Percentiles rank a stretch among this genome's conserved stretches.
Conservation (phyloP, 2,329 filamentous ascomycete species). For the Stylonectria norvegica region DNA sequence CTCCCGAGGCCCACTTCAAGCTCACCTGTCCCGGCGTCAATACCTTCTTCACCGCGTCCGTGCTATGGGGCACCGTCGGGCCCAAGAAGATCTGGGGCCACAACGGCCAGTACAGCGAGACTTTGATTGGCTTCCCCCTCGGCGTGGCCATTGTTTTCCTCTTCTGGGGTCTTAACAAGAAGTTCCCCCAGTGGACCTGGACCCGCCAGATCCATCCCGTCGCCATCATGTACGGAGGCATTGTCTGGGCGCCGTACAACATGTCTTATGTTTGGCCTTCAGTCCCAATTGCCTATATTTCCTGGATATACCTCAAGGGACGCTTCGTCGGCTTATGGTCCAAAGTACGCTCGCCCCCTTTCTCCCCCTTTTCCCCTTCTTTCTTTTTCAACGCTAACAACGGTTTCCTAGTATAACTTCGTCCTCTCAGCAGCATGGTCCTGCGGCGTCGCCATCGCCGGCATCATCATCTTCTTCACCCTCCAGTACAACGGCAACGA, state of each 20-base stretch:
- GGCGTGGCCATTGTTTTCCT: conserved; percentile 44
- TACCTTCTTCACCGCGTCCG: conserved; percentile 54
- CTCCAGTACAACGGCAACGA: conserved; percentile 43
- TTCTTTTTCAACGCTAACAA: conserved; percentile 3
- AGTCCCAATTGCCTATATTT: conserved; percentile 50
- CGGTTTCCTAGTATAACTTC: conserved; percentile 46
- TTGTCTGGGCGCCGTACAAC: conserved; percentile 49
- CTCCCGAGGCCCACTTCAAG: conserved; percentile 43
- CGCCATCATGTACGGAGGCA: conserved; percentile 45
- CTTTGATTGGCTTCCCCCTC: conserved; percentile 49
- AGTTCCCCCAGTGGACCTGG: conserved; percentile 39
- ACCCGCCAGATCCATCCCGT: conserved; percentile 47
- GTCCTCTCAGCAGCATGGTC: conserved; percentile 51
- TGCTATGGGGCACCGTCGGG: conserved; percentile 54
- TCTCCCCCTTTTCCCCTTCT: not conserved
- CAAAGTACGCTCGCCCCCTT: conserved; percentile 36
- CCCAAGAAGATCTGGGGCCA: conserved; percentile 49
- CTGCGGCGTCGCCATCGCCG: conserved; percentile 48
- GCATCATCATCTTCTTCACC: conserved; percentile 52
- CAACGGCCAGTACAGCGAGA: conserved; percentile 45
- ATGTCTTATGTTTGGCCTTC: conserved; percentile 51
- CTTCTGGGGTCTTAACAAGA: conserved; percentile 39
- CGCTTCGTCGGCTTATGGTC: conserved; percentile 50
- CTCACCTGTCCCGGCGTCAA: conserved; percentile 52
- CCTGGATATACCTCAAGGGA: conserved; percentile 50